Evolutionary conservation across 2,329 filamentous ascomycete species (phyloP), one percentile per base, ranked within the genome.

Genomic region (Ceratocystiopsis brevicomis): DNA sequence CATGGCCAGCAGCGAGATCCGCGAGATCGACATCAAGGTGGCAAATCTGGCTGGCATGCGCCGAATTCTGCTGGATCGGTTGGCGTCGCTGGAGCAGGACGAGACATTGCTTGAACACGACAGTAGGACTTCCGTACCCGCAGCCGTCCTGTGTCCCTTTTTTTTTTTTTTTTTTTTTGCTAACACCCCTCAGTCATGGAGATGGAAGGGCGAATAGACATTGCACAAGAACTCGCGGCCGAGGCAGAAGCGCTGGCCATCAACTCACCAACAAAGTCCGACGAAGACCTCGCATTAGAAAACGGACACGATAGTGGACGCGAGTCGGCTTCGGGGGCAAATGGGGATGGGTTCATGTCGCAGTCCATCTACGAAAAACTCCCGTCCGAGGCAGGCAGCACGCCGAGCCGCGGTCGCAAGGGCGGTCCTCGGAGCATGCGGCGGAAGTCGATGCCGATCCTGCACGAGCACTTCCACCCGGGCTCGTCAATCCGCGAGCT

Each of bases 341-440:
- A 45, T 25, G 42, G 43, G 25, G 39, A 43, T 19, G 38, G 21
- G 12, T 98, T 96, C 65, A 96, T 96, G 90, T 95, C 90, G 3
- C 85, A 95, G 59, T 95, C 87, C 13, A 84, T 98, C 52, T 98
- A 96, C 59, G 82, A 92, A 52, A 95, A 95, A 61, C 65, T 98
- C 10, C 84, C 87, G 1, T 61, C 87, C 1, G 61, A 63, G 11
- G 56, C 62, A 25, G 58, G 58, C 18, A 67, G 61, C 52, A 67
- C 69, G 2, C 65, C 71, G 1, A 57, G 68, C 9, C 69, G 66
- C 54, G 51, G 61, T 15, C 35, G 34, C 6, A 17, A 36, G 3
- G 40, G 42, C 9, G 68, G 67, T 51, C 60, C 61, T 38, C 70
- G 75, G 57, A 73, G 69, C 36, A 69, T 71, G 48, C 70, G 79